These are phyloP conservation scores for Truncatella angustata DNA, from an alignment of 2,329 filamentous ascomycete genomes.

Conservation along the genomic window DNA sequence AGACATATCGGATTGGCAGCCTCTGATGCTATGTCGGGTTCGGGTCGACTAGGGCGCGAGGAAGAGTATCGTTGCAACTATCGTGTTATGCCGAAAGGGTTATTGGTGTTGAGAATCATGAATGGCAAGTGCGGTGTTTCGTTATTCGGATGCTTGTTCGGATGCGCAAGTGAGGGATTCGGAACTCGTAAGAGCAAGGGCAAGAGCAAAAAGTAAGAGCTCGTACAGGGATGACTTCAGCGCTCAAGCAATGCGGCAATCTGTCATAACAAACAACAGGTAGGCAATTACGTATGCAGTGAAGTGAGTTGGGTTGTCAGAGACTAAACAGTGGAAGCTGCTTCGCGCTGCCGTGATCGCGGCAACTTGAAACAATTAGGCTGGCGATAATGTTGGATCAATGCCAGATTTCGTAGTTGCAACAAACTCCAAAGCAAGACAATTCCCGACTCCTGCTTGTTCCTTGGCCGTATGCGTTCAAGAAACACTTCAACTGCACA, in stretches of 20 bases:
- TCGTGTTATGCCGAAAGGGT: background rate
- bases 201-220: no score
- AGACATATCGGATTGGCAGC: slow-evolving; percentile 49
- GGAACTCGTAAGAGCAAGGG: background rate
- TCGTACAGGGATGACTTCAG: slow-evolving; percentile 2
- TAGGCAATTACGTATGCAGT: no score
- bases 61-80: background rate
- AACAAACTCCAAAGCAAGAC: background rate
- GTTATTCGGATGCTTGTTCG: background rate
- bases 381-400: background rate
- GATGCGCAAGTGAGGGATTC: background rate
- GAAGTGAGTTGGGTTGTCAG: no score
- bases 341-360: no score
- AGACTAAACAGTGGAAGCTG: no score
- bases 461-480: background rate
- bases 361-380: background rate
- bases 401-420: background rate
- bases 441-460: background rate
- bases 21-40: background rate
- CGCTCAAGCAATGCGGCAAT: background rate
- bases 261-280: background rate
- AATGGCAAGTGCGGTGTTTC: no score
- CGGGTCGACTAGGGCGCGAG: background rate
- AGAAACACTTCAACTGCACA: slow-evolving; percentile 9
- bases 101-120: slow-evolving; percentile 1